Conservation (phyloP, 768 basidiomycete genomes). For the Melanogaster broomeanus region DNA sequence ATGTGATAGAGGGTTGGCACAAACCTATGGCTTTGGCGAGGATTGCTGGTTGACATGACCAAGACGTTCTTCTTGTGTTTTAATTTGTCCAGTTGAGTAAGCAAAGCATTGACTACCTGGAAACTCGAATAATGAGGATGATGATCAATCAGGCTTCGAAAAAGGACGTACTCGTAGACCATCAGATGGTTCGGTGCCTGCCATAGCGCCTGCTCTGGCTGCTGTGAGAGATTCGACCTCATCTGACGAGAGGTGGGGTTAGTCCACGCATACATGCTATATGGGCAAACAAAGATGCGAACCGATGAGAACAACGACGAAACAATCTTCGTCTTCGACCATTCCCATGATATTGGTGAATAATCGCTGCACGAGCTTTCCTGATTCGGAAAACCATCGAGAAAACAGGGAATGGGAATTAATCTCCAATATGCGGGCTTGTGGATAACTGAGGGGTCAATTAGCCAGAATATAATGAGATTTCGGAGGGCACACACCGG, state of each 20-base stretch:
- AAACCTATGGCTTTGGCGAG: conserved; percentile 91
- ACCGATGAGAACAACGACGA: conserved; percentile 96
- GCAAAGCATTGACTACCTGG: conserved; percentile 95
- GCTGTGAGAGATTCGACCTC: conserved; percentile 97
- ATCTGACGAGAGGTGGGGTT: conserved; percentile 48
- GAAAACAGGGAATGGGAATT: conserved; percentile 98
- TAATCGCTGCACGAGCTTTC: conserved; percentile 93
- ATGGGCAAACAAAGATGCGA: conserved; percentile 3
- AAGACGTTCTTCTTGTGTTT: conserved; percentile 92
- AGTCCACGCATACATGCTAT: conserved; percentile 5
- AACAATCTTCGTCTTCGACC: conserved; percentile 87
- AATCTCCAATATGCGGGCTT: conserved; percentile 90
- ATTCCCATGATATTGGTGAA: conserved; percentile 89
- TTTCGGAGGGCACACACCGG: conserved; percentile 47
- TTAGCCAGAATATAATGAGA: conserved; percentile 1
- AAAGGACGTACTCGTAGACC: conserved; percentile 74
- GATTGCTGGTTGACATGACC: conserved; percentile 96
- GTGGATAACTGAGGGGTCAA: conserved; percentile 62
- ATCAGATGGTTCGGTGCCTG: conserved; percentile 94
- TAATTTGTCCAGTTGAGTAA: conserved; percentile 96
- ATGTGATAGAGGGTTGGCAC: conserved; percentile 12
- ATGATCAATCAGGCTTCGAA: background rate
- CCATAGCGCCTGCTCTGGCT: conserved; percentile 91
- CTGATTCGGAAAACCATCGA: conserved; percentile 99
- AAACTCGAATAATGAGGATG: background rate